phyloP scores from a whole-genome alignment of 805 yeast species.

The Dipodascus albidus region DNA sequence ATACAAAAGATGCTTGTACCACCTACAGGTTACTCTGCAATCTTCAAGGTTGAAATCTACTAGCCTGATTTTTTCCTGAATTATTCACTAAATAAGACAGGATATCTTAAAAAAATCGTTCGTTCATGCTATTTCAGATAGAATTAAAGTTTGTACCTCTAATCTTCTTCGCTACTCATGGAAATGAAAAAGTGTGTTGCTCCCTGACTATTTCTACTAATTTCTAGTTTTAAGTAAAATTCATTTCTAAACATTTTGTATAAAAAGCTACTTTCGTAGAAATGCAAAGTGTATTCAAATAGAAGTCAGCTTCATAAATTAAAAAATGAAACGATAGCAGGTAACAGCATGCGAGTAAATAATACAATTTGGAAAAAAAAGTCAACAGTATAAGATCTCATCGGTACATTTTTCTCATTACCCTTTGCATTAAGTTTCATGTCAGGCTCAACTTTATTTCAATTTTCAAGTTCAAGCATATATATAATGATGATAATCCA shows the following conservation, averaged over 20 bases:
- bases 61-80: too few relatives aligned
- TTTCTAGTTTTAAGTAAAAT: too few relatives aligned
- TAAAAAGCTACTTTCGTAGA: too few relatives aligned
- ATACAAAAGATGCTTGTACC: too few relatives aligned
- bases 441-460: neutral
- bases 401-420: slow-evolving; percentile 1
- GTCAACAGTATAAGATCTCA: neutral
- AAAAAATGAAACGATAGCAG: neutral
- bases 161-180: too few relatives aligned
- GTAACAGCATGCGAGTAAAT: neutral
- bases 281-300: neutral
- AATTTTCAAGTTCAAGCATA: neutral
- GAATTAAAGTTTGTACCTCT: neutral
- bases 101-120: neutral
- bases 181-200: too few relatives aligned
- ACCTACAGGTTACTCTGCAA: too few relatives aligned
- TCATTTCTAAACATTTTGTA: too few relatives aligned
- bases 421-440: neutral
- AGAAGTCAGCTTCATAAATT: neutral
- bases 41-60: neutral
- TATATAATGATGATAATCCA: neutral
- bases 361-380: neutral
- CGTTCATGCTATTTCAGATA: neutral
- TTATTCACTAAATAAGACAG: too few relatives aligned
- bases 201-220: too few relatives aligned